Evolutionary conservation across 2,329 filamentous ascomycete species (phyloP).

Genomic region (Alternaria atra): DNA sequence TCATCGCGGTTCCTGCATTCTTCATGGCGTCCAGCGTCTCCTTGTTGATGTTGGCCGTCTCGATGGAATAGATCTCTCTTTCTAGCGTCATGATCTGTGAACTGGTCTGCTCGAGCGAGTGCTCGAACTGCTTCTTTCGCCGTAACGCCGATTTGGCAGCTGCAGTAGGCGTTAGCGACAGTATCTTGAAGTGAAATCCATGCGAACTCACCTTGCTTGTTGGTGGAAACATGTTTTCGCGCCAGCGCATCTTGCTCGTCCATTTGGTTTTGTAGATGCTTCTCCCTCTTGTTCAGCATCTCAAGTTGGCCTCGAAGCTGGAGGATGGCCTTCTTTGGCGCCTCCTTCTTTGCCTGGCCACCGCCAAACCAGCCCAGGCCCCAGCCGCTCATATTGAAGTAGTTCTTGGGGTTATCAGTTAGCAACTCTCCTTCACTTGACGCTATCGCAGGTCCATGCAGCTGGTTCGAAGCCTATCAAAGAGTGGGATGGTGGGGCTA

Average conservation of each 20-base stretch:
- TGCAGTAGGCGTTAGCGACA: conserved; percentile 52
- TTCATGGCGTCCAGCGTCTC: conserved; percentile 96
- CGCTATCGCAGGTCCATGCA: conserved; percentile 5
- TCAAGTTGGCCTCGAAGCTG: conserved; percentile 87
- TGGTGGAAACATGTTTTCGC: conserved; percentile 84
- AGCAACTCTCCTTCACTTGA: conserved; percentile 1
- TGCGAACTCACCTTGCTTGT: conserved; percentile 83
- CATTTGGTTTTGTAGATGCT: conserved; percentile 89
- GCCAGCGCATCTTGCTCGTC: conserved; percentile 90
- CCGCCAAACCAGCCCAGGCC: conserved; percentile 85
- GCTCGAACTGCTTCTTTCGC: conserved; percentile 94
- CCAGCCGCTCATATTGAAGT: conserved; percentile 54
- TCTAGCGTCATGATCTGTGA: conserved; percentile 92
- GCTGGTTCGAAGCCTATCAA: conserved; percentile 20
- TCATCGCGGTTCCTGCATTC: conserved; percentile 88
- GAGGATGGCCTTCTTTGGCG: conserved; percentile 95
- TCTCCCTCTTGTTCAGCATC: conserved; percentile 97
- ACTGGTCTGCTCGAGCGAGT: conserved; percentile 88
- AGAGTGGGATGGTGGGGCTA: conserved; percentile 30
- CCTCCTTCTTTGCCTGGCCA: conserved; percentile 85
- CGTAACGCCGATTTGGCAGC: conserved; percentile 89
- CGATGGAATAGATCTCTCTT: conserved; percentile 95
- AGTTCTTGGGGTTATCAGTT: conserved; percentile 4
- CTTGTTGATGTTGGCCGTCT: conserved; percentile 98
- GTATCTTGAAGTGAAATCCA: too few relatives aligned